A percentile compares a stretch with the other conserved stretches of the same genome.
Conservation (phyloP, 495 filamentous ascomycete species). For the Aspergillus nanangensis region DNA sequence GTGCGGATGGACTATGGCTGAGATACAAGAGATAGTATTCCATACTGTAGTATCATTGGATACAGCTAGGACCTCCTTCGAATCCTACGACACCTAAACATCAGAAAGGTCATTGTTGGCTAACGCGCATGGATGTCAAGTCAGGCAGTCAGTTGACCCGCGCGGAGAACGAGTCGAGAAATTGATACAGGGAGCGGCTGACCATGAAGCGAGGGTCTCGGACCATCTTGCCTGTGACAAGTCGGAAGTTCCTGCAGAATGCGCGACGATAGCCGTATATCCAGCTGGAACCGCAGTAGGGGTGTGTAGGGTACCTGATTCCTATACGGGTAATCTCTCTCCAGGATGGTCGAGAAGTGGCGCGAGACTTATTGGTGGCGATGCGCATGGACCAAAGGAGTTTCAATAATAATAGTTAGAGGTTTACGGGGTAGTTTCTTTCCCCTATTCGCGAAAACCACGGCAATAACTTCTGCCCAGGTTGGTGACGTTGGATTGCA, state of each 20-base stretch:
- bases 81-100: neutral
- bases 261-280: no score
- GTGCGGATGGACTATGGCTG: no score
- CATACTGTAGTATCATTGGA: neutral
- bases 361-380: no score
- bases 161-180: neutral
- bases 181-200: neutral
- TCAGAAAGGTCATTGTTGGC: neutral
- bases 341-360: no score
- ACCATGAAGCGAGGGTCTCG: neutral
- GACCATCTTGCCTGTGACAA: neutral
- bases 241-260: neutral
- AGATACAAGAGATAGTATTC: constrained; percentile 1
- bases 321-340: no score
- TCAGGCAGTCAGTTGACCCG: neutral
- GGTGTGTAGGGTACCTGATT: no score
- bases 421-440: no score
- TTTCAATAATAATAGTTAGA: no score
- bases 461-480: constrained; percentile 40
- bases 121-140: neutral
- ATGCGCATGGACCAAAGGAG: no score
- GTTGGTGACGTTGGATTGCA: constrained; percentile 22
- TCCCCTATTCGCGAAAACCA: constrained; percentile 4
- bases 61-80: no score
- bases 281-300: no score